Evolutionary conservation across 306 rosid genomes (phyloP).

Genomic region (Acacia confusa): DNA sequence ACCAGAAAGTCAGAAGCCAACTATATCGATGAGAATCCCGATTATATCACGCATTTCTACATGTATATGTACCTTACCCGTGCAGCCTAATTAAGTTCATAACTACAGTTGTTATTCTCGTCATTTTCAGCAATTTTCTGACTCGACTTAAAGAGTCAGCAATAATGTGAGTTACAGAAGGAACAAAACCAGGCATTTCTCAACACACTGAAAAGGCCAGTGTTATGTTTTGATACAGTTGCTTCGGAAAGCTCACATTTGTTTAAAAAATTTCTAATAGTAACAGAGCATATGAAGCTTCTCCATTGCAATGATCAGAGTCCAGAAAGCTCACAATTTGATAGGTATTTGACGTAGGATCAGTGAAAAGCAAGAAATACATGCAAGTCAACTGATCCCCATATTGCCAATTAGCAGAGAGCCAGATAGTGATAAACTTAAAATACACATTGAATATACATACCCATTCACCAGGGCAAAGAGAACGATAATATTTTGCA

Average conservation of each 20-base stretch:
- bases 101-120: neutral
- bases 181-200: neutral
- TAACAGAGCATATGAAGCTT: neutral
- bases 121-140: neutral
- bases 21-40: neutral
- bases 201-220: neutral
- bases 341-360: neutral
- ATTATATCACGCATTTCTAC: neutral
- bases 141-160: neutral
- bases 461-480: constrained; percentile 99
- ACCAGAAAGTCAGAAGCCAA: neutral
- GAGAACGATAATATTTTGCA: constrained; percentile 82
- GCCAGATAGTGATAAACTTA: constrained; percentile 12
- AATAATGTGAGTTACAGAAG: neutral
- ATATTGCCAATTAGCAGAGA: neutral
- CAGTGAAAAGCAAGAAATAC: neutral
- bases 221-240: neutral
- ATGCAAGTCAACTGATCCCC: neutral
- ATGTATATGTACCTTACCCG: neutral
- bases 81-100: neutral
- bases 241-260: neutral
- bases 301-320: neutral
- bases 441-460: constrained; percentile 31
- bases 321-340: neutral
- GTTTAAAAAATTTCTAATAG: neutral